Conservation (phyloP, 768 basidiomycete genomes). For the Suillus decipiens region DNA sequence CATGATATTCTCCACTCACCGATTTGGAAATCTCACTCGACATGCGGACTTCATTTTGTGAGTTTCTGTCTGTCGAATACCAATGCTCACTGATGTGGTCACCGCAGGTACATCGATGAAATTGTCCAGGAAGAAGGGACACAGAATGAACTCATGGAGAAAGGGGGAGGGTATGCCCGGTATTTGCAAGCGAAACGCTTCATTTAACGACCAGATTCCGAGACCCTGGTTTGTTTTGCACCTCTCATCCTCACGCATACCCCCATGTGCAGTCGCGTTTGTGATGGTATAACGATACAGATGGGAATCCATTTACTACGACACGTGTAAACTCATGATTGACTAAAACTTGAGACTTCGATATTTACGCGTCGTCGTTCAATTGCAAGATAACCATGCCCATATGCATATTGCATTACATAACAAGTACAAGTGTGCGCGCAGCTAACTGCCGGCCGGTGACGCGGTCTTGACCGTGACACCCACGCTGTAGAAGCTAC, state of each 20-base stretch:
- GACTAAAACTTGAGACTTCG: no score
- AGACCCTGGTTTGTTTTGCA: neutral
- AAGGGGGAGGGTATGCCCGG: slow-evolving; percentile 71
- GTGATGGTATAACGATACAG: neutral
- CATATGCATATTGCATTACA: no score
- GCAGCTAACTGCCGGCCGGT: neutral
- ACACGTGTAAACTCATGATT: no score
- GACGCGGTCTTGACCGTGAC: neutral
- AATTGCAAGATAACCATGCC: no score
- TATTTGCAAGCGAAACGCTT: slow-evolving; percentile 73
- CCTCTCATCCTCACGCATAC: neutral
- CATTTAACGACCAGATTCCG: slow-evolving; percentile 27
- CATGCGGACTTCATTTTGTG: slow-evolving; percentile 72
- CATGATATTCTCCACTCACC: slow-evolving; percentile 76
- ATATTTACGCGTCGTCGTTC: no score
- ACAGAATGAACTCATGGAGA: slow-evolving; percentile 56
- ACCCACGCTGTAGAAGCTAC: neutral
- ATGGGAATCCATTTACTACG: neutral
- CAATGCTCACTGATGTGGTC: neutral
- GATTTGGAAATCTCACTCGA: slow-evolving; percentile 65
- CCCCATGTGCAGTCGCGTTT: neutral
- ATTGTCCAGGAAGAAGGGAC: slow-evolving; percentile 68
- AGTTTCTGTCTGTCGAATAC: slow-evolving; percentile 17
- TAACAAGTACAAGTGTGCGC: no score
- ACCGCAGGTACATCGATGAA: slow-evolving; percentile 65